Evolutionary conservation across 2,329 filamentous ascomycete species (phyloP), one percentile per base, ranked within the genome.

Genomic region (Aspergillus carbonarius): DNA sequence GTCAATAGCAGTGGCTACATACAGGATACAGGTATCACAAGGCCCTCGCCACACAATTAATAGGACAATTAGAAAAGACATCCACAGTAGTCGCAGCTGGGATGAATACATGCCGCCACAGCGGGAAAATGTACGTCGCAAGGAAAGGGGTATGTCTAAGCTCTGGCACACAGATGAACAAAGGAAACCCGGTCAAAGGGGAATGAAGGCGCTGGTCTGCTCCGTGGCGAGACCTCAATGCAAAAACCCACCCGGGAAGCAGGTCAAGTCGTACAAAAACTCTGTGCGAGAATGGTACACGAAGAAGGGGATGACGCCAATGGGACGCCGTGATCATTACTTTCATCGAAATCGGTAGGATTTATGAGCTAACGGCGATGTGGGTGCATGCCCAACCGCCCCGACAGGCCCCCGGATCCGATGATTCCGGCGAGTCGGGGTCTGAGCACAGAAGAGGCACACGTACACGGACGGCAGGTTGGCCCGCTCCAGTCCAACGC

Each of bases 401-500:
- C 66, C 67, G 35, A 72, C 66, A n/a, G 73, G 69, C 34, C 72
- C 72, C 25, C 73, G 71, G 8, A 69, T 55, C 30, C 74, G 75
- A 18, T 75, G 73, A 18, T 75, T 74, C 23, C 70, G 67, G 23
- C 75, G 70, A 32, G 76, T 71, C 1, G 78, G 77, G 1, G 77
- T 79, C 54, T 75, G 74, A 5, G 76, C 78, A 65, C 82, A 84
- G 59, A 81, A 81, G 40, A 79, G 70, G 67, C 82, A 84, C 12
- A 82, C 76, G 63, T 82, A 83, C 30, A 80, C 72, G 1, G 78
- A 77, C 9, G 77, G 72, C 20, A 82, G 71, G 54, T 77, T 79
- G 37, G 78, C 75, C 17, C 76, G 70, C 57, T 81, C 79, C 15
- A 86, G 70, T 1, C 84, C 83, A 20, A 86, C 78, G 64, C 85